Percentiles rank a stretch among this genome's conserved stretches.
Evolutionary conservation across 768 basidiomycete genomes (phyloP).

Genomic region (Podaxis sp.): DNA sequence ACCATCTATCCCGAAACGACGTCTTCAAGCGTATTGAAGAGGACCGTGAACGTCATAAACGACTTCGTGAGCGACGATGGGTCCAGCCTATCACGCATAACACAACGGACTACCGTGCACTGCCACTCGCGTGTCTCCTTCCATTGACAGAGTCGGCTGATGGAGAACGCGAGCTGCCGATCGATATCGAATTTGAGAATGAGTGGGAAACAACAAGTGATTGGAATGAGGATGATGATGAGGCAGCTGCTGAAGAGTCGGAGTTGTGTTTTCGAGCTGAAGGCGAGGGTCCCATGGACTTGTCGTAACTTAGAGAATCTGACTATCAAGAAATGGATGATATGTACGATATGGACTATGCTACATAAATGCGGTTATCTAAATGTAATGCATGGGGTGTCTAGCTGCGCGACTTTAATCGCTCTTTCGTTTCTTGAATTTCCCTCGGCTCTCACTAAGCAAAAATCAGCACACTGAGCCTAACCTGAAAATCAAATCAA

Average conservation of each 20-base stretch:
- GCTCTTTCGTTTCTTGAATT: conserved; percentile 45
- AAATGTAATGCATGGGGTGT: not conserved
- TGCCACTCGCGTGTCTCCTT: conserved; percentile 59
- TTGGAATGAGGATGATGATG: conserved; percentile 89
- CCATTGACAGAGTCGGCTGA: conserved; percentile 53
- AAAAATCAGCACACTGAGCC: not conserved
- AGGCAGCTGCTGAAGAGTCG: conserved; percentile 71
- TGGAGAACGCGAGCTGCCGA: conserved; percentile 57
- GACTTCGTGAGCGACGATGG: conserved; percentile 88
- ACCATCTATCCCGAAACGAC: conserved; percentile 58
- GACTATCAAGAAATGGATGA: not conserved
- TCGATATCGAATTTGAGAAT: conserved; percentile 87
- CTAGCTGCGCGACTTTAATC: conserved; percentile 21
- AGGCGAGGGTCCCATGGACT: conserved; percentile 44
- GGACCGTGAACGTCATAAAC: conserved; percentile 90
- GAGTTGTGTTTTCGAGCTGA: conserved; percentile 64
- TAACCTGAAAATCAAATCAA: not conserved
- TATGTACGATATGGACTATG: conserved; percentile 2
- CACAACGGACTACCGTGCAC: conserved; percentile 37
- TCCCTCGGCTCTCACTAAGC: conserved; percentile 49
- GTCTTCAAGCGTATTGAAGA: conserved; percentile 88
- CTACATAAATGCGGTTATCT: conserved; percentile 3
- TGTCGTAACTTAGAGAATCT: conserved; percentile 25
- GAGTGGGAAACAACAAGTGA: conserved; percentile 90
- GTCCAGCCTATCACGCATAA: conserved; percentile 73